phyloP scores from a whole-genome alignment of 306 rosid species.

The Prunus padus region DNA sequence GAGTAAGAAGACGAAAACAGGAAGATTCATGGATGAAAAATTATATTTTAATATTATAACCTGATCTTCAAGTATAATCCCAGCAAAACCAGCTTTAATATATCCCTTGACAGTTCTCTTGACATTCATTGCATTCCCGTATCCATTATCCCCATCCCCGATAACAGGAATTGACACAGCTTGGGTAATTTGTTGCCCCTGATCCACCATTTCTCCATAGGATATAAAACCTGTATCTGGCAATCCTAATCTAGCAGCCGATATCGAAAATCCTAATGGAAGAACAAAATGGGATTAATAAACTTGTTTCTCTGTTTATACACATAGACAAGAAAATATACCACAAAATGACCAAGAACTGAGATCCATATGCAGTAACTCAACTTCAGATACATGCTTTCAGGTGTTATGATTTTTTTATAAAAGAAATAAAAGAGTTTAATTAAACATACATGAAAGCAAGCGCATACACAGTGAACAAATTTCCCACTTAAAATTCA shows the following conservation, averaged over 20 bases:
- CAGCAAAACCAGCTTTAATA: constrained; percentile 75
- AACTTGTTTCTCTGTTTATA: background rate
- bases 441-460: background rate
- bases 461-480: background rate
- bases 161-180: constrained; percentile 80
- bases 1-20: background rate
- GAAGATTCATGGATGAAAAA: background rate
- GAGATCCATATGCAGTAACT: background rate
- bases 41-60: constrained; percentile 28
- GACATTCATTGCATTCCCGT: constrained; percentile 84
- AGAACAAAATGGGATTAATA: constrained; percentile 7
- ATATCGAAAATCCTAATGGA: constrained; percentile 66
- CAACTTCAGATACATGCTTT: background rate
- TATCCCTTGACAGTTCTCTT: constrained; percentile 86
- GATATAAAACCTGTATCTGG: constrained; percentile 85
- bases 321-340: background rate
- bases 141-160: constrained; percentile 89
- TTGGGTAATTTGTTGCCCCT: constrained; percentile 64
- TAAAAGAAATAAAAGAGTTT: too few species aligned
- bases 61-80: constrained; percentile 90
- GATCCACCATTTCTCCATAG: constrained; percentile 83
- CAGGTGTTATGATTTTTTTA: background rate
- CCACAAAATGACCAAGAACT: background rate
- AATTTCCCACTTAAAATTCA: background rate
- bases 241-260: constrained; percentile 74